phyloP scores from a whole-genome alignment of 73 alveolate species.

The Paraurostyla sp. region DNA sequence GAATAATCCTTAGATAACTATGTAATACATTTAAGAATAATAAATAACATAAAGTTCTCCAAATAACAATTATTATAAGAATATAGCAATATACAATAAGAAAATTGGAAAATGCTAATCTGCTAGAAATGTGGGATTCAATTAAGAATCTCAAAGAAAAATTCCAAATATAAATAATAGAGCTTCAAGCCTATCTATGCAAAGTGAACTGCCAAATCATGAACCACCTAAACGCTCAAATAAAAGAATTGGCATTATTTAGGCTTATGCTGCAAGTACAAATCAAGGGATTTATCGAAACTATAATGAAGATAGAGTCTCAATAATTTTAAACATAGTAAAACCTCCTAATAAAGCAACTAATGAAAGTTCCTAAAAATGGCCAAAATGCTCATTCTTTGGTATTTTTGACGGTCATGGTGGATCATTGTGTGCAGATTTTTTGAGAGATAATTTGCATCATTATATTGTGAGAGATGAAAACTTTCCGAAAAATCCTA shows the following conservation, averaged over 20 bases:
- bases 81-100: neutral
- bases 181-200: neutral
- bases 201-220: constrained; percentile 55
- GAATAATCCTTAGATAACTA: neutral
- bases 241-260: constrained; percentile 86
- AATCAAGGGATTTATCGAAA: constrained; percentile 90
- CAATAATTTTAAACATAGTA: constrained; percentile 69
- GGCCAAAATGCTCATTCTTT: constrained; percentile 79
- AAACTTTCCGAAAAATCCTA: constrained; percentile 86
- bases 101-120: constrained; percentile 10
- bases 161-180: neutral
- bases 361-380: constrained; percentile 38
- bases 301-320: constrained; percentile 81
- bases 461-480: constrained; percentile 81
- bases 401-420: constrained; percentile 82
- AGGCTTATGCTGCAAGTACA: constrained; percentile 96
- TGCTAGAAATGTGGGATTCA: neutral
- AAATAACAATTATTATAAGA: constrained; percentile 3
- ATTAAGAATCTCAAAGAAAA: neutral
- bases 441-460: constrained; percentile 94
- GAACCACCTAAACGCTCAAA: constrained; percentile 84
- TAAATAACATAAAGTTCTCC: neutral
- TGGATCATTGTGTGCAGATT: constrained; percentile 77
- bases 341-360: constrained; percentile 63
- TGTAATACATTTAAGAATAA: neutral